Evolutionary conservation across 371 early-diverging fungal species (phyloP).

Genomic region (Rhizopus sp.): DNA sequence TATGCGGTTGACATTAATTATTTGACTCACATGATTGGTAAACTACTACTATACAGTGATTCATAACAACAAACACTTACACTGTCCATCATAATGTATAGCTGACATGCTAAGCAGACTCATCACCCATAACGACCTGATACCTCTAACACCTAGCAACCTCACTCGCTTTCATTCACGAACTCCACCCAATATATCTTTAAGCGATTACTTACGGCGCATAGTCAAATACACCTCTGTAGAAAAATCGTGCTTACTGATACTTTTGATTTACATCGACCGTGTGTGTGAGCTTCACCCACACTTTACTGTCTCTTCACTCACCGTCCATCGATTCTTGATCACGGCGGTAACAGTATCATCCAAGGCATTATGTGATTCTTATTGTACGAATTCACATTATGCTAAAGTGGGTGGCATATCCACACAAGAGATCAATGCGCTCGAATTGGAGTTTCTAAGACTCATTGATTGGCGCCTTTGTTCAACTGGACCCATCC

Average conservation of each 20-base stretch:
- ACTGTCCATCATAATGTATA: slow-evolving; percentile 19
- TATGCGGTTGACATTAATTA: slow-evolving; percentile 72
- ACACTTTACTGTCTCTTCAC: slow-evolving; percentile 87
- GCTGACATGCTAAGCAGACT: slow-evolving; percentile 80
- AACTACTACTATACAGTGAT: neutral
- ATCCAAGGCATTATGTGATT: slow-evolving; percentile 86
- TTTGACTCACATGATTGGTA: slow-evolving; percentile 78
- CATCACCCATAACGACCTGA: slow-evolving; percentile 86
- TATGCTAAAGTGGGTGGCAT: slow-evolving; percentile 96
- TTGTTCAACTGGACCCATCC: slow-evolving; percentile 66
- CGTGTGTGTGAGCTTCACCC: slow-evolving; percentile 78
- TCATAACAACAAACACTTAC: no score
- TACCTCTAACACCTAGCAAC: slow-evolving; percentile 76
- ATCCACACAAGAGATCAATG: slow-evolving; percentile 88
- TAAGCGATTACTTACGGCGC: slow-evolving; percentile 79
- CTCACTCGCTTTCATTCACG: slow-evolving; percentile 96
- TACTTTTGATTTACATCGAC: slow-evolving; percentile 92
- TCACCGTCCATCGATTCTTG: slow-evolving; percentile 94
- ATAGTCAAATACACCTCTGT: slow-evolving; percentile 90
- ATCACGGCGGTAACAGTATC: slow-evolving; percentile 91
- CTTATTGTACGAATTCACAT: slow-evolving; percentile 84
- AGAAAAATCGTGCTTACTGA: slow-evolving; percentile 84
- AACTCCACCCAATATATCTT: slow-evolving; percentile 86
- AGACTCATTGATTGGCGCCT: slow-evolving; percentile 89
- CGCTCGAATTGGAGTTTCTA: slow-evolving; percentile 93